These are phyloP conservation scores for Fusarium zealandicum DNA, from an alignment of 2,329 filamentous ascomycete species.

Conservation along the genomic window DNA sequence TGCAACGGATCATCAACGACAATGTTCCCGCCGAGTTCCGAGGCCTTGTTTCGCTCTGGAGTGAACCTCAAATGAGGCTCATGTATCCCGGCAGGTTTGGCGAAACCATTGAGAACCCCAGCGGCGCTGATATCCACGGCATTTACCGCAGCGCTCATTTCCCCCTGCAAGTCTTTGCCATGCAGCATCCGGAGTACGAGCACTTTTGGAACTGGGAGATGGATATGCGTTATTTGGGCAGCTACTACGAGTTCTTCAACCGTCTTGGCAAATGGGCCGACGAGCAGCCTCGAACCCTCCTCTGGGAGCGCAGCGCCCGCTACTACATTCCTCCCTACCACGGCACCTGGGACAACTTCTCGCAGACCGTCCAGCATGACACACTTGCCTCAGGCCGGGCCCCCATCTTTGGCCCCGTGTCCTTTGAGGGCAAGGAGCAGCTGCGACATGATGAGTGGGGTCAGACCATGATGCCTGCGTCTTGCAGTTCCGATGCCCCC, in stretches of 20 bases:
- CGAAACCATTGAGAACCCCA: conserved; percentile 67
- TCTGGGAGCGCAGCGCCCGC: conserved; percentile 79
- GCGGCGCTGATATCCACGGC: conserved; percentile 67
- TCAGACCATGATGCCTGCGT: conserved; percentile 61
- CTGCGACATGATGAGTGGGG: conserved; percentile 61
- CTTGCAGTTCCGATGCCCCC: conserved; percentile 59
- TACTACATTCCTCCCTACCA: conserved; percentile 79
- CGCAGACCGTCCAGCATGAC: conserved; percentile 67
- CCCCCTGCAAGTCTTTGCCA: conserved; percentile 69
- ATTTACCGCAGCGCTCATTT: conserved; percentile 73
- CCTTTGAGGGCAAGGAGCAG: conserved; percentile 56
- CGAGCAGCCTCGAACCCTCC: conserved; percentile 71
- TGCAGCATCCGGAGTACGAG: conserved; percentile 68
- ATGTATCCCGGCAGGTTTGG: conserved; percentile 78
- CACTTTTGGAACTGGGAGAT: conserved; percentile 77
- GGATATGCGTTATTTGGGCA: conserved; percentile 70
- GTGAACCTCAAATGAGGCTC: conserved; percentile 81
- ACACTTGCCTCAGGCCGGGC: conserved; percentile 57
- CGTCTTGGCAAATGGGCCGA: conserved; percentile 71
- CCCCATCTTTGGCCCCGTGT: conserved; percentile 75
- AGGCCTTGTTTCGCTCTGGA: conserved; percentile 83
- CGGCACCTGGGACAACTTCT: conserved; percentile 76
- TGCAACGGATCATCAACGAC: conserved; percentile 72
- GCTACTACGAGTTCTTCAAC: conserved; percentile 77
- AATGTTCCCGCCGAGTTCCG: conserved; percentile 77